Evolutionary conservation across 2,329 filamentous ascomycete species (phyloP), one percentile per base, ranked within the genome.

Genomic region (Penicillium corylophilum): DNA sequence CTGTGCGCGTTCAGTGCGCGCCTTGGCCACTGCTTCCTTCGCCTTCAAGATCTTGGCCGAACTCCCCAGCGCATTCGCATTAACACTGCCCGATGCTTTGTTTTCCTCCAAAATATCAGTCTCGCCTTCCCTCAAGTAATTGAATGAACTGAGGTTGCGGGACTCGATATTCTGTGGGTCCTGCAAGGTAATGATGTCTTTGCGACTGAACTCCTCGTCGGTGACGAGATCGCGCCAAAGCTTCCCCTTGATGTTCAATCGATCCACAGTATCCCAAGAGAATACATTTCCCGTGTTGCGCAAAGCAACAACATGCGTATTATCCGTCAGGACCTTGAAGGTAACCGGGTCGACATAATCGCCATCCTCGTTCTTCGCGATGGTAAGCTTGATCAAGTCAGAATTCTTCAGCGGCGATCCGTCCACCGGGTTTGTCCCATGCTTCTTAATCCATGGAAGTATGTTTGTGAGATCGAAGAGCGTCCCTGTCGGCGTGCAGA

Each of bases 401-500:
- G 86, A 84, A 62, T 85, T 85, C 58, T 88, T 86, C 43, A 99
- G 77, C 0, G 89, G 86, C 55, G 86, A 77, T 54, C 93, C 94
- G 56, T 89, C 86, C 46, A 96, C 87, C 0, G 94, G 94, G 64
- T 97, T 97, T 40, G 92, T 96, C 61, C 87, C 84, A 73, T 96
- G 89, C 70, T 95, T 95, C 56, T 93, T 89, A 23, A 99, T 83
- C 94, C 94, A 99, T 45, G 91, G 86, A 36, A 91, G 79, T 54
- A 99, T 97, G 66, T 96, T 90, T 62, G 94, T 93, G 63, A 96
- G 83, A 67, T 99, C 95, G 73, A 97, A 99, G 54, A 95, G 93
- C 12, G 87, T 94, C 47, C 94, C 94, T 38, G 88, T 80, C 3
- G 82, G 68, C 1, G 93, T 97, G 78, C 94, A 99, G 31, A 99